Evolutionary conservation across 805 yeast genomes (phyloP).

Genomic region (Yarrowia yakushimensis): DNA sequence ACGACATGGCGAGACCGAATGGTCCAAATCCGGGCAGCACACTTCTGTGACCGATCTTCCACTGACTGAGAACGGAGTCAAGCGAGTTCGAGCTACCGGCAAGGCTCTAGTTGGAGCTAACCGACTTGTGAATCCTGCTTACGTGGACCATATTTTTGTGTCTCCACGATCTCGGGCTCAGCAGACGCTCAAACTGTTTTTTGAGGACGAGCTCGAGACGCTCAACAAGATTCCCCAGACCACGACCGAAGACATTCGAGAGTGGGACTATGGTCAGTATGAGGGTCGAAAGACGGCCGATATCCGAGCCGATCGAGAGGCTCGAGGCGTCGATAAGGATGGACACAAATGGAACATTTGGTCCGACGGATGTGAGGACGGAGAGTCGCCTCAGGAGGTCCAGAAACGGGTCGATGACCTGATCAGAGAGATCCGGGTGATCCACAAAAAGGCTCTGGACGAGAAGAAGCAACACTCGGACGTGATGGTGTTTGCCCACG

Average conservation of each 20-base stretch:
- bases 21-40: constrained; percentile 93
- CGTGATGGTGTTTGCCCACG: constrained; percentile 83
- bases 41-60: constrained; percentile 82
- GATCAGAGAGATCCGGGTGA: constrained; percentile 57
- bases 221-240: constrained; percentile 30
- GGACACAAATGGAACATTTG: constrained; percentile 72
- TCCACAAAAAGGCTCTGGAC: constrained; percentile 40
- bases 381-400: constrained; percentile 68
- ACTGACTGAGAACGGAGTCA: constrained; percentile 72
- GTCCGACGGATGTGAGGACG: constrained; percentile 90
- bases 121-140: constrained; percentile 59
- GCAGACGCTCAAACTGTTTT: constrained; percentile 64
- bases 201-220: constrained; percentile 42
- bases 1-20: constrained; percentile 70
- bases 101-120: constrained; percentile 57
- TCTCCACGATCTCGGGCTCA: constrained; percentile 83
- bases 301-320: constrained; percentile 56
- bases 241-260: constrained; percentile 65
- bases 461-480: constrained; percentile 54
- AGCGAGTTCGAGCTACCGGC: constrained; percentile 74
- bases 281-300: constrained; percentile 76
- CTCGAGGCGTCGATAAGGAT: constrained; percentile 51
- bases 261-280: constrained; percentile 96
- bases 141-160: constrained; percentile 61
- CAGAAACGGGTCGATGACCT: constrained; percentile 67